Percentiles rank a stretch among this genome's conserved stretches.
phyloP scores from a whole-genome alignment of 192 early-diverging fungal species.

The Chytriomyces hyalinus region DNA sequence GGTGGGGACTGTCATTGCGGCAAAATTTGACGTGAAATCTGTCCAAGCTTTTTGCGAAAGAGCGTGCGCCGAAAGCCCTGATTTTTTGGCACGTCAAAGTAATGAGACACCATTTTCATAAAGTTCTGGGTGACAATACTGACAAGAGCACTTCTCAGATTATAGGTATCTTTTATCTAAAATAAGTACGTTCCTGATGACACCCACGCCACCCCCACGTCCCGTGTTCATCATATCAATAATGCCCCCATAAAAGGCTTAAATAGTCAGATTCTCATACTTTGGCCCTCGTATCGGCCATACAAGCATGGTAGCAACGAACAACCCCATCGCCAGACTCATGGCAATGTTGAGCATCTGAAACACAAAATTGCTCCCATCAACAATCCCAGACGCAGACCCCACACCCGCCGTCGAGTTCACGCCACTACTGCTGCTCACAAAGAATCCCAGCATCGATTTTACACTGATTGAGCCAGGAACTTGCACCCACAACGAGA shows the following conservation, averaged over 20 bases:
- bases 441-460: slow-evolving; percentile 66
- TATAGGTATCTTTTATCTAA: slow-evolving; percentile 4
- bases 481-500: slow-evolving; percentile 68
- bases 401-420: neutral
- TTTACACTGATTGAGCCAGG: slow-evolving; percentile 82
- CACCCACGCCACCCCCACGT: neutral
- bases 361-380: slow-evolving; percentile 37
- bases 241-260: neutral
- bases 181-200: neutral
- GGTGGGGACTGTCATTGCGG: neutral
- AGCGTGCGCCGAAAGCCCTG: no score
- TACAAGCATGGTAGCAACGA: slow-evolving; percentile 48
- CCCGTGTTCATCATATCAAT: neutral
- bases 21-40: no score
- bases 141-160: neutral
- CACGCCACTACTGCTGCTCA: neutral
- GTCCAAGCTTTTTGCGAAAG: no score
- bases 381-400: slow-evolving; percentile 13
- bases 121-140: neutral
- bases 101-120: neutral
- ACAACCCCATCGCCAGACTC: slow-evolving; percentile 52
- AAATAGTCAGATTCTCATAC: slow-evolving; percentile 45
- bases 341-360: slow-evolving; percentile 55
- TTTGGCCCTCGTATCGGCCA: slow-evolving; percentile 50
- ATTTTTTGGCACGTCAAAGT: neutral